Percentiles rank a stretch among this genome's conserved stretches.
These are phyloP conservation scores for Penicillium paneum DNA, from an alignment of 2,329 filamentous ascomycete genomes.

Conservation along the genomic window DNA sequence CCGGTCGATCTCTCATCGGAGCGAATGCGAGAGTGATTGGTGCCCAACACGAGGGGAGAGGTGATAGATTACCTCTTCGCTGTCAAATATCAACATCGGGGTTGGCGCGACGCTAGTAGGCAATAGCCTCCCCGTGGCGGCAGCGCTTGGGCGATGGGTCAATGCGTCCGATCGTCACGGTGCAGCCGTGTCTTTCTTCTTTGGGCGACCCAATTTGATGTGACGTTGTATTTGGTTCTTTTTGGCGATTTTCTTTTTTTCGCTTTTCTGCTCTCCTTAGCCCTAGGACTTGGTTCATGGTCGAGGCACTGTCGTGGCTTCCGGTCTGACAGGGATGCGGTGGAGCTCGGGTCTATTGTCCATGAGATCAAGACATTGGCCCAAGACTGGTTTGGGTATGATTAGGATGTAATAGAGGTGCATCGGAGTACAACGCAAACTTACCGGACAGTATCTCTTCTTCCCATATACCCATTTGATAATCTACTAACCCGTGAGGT, in stretches of 20 bases:
- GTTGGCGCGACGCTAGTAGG: constrained; percentile 23
- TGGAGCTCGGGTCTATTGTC: constrained; percentile 37
- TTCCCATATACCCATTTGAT: constrained; percentile 95
- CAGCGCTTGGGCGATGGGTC: background rate
- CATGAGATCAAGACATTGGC: constrained; percentile 53
- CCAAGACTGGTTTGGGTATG: constrained; percentile 43
- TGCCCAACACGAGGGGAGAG: background rate
- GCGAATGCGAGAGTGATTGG: background rate
- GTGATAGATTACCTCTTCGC: background rate
- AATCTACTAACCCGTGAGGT: constrained; percentile 90
- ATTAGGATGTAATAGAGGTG: background rate
- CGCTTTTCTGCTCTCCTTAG: background rate
- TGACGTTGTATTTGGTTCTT: background rate
- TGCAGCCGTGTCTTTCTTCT: constrained; percentile 1
- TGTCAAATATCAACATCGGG: constrained; percentile 12
- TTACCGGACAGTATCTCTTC: constrained; percentile 82
- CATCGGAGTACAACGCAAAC: constrained; percentile 34
- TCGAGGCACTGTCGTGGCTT: constrained; percentile 22
- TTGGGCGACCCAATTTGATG: background rate
- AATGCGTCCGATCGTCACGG: constrained; percentile 5
- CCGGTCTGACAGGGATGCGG: constrained; percentile 19
- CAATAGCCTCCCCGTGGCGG: constrained; percentile 23
- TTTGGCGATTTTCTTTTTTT: background rate
- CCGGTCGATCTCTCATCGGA: background rate
- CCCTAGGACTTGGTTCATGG: constrained; percentile 17